Conservation (phyloP, 2,329 filamentous ascomycete species). For the Sclerotinia borealis region DNA sequence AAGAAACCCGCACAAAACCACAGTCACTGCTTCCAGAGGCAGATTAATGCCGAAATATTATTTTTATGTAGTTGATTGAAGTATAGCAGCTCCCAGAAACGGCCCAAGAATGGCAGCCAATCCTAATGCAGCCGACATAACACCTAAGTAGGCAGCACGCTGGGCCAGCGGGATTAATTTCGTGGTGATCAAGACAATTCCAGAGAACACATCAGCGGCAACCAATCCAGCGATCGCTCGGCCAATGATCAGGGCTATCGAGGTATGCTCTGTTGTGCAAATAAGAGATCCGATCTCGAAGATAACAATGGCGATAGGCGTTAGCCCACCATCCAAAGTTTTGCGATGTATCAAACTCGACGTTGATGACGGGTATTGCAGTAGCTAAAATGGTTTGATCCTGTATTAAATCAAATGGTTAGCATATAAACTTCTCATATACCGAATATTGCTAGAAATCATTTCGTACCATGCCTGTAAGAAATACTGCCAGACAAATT, state of each 20-base stretch:
- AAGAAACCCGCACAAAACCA: background rate
- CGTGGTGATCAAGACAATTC: background rate
- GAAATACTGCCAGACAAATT: conserved; percentile 1
- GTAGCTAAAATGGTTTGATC: conserved; percentile 7
- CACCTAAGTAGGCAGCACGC: background rate
- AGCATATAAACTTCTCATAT: background rate
- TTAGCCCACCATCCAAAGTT: conserved; percentile 2
- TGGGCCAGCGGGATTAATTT: conserved; percentile 2
- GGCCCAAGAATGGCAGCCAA: background rate
- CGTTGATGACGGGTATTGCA: conserved; percentile 2
- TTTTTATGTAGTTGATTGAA: background rate
- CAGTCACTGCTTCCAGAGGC: background rate
- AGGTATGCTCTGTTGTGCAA: background rate
- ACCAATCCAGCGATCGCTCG: conserved; percentile 3
- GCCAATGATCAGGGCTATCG: background rate
- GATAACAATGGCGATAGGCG: background rate
- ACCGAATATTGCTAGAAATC: background rate
- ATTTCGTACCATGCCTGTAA: background rate
- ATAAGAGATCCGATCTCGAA: conserved; percentile 2
- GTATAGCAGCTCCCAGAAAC: conserved; percentile 8
- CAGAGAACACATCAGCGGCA: background rate
- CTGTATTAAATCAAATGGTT: background rate
- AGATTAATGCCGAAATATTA: conserved; percentile 7
- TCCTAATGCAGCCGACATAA: conserved; percentile 6
- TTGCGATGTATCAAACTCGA: background rate